Evolutionary conservation across 2,329 filamentous ascomycete genomes (phyloP), one percentile per base, ranked within the genome.

Genomic region (Phyllosticta paracitricarpa): DNA sequence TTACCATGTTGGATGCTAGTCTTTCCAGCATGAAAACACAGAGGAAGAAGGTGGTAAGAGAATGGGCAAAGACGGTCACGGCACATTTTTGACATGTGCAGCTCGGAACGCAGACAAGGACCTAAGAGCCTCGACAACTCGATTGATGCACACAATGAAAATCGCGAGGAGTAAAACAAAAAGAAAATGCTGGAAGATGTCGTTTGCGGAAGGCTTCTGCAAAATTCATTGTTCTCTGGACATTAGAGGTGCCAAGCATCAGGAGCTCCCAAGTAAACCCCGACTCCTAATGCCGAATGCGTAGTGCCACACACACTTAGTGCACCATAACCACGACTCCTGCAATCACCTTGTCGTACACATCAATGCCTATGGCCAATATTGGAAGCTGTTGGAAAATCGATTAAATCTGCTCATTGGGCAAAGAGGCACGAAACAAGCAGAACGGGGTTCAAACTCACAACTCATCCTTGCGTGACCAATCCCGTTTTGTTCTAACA

Each of bases 391-490:
- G 24, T 22, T 7, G 24, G 19, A 12, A 4, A 51, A 7, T 17
- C 8, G 2, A 51, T 51, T 26, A 58, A 58, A 25, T 9, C 35
- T 52, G 40, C 40, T 48, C 40, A 17, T 48, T 12, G n/a, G n/a
- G 35, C 56, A 51, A 58, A n/a, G 51, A 54, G 4, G 33, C 54
- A 24, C n/a, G 19, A 26, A 56, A 51, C 26, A 25, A 57, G 24
- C 7, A 40, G 51, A 57, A 35, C 33, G 54, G 52, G 56, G 17
- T 33, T 56, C 7, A 35, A 51, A 64, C 61, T 68, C 64, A 70
- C 63, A 73, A 63, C 64, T 73, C 71, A 22, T 68, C 68, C 61
- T 70, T 72, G 60, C 56, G 56, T 54, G 14, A 19, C n/a, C 51
- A 28, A n/a, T 56, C 58, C 52, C 56, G 25, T 19, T 54, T 59